Percentiles rank a stretch among this genome's conserved stretches.
These are phyloP conservation scores for Gossypium bickii DNA, from an alignment of 345 rosid genomes.

Conservation along the genomic window DNA sequence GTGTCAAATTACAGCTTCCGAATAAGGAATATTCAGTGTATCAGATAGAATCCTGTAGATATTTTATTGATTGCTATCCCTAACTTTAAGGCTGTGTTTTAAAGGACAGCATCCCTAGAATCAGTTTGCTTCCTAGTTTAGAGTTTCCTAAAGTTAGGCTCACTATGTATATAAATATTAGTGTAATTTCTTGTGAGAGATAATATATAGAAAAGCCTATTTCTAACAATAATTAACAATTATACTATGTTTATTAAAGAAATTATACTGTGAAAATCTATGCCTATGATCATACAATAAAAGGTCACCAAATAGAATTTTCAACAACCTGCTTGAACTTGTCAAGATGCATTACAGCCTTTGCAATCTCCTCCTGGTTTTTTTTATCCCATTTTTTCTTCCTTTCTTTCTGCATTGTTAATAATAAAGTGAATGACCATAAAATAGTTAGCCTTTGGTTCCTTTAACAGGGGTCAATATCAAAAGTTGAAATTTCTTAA, in stretches of 20 bases:
- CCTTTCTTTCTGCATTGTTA: slow-evolving; percentile 58
- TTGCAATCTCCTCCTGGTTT: slow-evolving; percentile 78
- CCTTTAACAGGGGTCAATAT: slow-evolving; percentile 7
- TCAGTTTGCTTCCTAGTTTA: too few relatives aligned
- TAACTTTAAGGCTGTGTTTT: too few relatives aligned
- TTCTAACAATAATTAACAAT: not conserved
- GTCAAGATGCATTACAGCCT: slow-evolving; percentile 66
- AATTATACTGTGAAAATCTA: not conserved
- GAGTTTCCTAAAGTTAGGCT: too few relatives aligned
- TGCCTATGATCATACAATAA: not conserved
- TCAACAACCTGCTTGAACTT: slow-evolving; percentile 72
- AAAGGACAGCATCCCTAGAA: too few relatives aligned
- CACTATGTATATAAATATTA: too few relatives aligned
- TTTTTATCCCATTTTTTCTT: slow-evolving; percentile 87
- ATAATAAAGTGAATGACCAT: not conserved
- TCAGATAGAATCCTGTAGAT: too few relatives aligned
- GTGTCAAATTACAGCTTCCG: too few relatives aligned
- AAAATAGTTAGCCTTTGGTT: not conserved
- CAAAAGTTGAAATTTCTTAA: slow-evolving; percentile 14
- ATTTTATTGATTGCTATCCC: too few relatives aligned
- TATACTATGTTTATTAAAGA: not conserved
- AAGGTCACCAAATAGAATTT: slow-evolving; percentile 11
- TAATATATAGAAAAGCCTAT: too few relatives aligned
- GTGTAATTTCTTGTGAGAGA: too few relatives aligned
- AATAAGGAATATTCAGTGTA: too few relatives aligned